Conservation (phyloP, 2,329 filamentous ascomycete species). For the Arthrobotrys iridis region DNA sequence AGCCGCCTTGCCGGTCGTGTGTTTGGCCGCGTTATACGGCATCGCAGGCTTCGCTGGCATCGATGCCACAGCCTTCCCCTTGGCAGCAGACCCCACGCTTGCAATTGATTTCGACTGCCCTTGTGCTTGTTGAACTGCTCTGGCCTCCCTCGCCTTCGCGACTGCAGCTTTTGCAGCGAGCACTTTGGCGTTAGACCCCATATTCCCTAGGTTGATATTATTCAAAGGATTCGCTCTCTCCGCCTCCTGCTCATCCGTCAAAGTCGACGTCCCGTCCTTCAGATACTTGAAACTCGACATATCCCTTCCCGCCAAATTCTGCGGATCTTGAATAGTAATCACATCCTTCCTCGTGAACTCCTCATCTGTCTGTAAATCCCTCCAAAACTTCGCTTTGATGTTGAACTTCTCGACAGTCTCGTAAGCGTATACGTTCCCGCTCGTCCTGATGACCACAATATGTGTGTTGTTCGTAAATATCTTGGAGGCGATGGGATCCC, state of each 20-base stretch:
- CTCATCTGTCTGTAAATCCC: constrained; percentile 84
- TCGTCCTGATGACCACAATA: constrained; percentile 84
- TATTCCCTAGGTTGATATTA: constrained; percentile 79
- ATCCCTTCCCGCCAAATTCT: constrained; percentile 83
- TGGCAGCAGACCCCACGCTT: constrained; percentile 45
- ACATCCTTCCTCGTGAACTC: constrained; percentile 91
- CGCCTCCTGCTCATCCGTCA: constrained; percentile 70
- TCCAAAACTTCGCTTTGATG: constrained; percentile 96
- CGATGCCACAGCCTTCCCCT: constrained; percentile 14
- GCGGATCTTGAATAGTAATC: constrained; percentile 94
- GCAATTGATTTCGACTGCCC: constrained; percentile 62
- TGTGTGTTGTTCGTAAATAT: constrained; percentile 98
- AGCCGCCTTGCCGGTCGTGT: constrained; percentile 90
- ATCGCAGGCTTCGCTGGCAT: constrained; percentile 57
- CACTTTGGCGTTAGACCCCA: constrained; percentile 84
- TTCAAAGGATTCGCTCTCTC: constrained; percentile 70
- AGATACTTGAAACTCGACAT: constrained; percentile 89
- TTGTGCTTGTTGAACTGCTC: constrained; percentile 57
- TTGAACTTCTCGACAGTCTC: constrained; percentile 96
- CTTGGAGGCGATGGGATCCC: constrained; percentile 97
- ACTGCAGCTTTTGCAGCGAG: constrained; percentile 91
- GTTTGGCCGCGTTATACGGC: constrained; percentile 84
- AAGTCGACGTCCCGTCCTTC: constrained; percentile 72
- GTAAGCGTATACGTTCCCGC: constrained; percentile 95
- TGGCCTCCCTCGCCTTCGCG: constrained; percentile 77